Base-by-base conservation (phyloP, 2,329 filamentous ascomycete species). In the Onygena corvina region DNA sequence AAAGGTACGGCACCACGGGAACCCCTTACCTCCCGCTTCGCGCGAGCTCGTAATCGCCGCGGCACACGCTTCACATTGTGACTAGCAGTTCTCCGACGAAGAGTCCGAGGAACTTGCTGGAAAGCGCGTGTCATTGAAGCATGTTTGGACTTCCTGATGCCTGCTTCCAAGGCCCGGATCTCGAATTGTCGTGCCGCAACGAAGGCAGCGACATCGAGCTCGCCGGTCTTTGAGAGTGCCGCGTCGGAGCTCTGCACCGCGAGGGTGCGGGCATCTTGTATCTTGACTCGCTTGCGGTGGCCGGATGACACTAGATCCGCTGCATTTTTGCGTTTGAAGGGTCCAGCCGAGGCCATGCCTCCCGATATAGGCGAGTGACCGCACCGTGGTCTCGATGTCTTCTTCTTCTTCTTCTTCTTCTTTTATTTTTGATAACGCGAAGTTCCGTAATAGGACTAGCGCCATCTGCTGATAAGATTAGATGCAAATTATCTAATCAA, bases 21-120 rank as follows among this genome's bases (percentile, higher is more conserved):
- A 34, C 40, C 9, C 56, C 62, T 40, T 58, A 75, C 72, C 72
- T 83, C 80, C 62, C 73, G 72, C 58, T 72, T 76, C 1, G 87
- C 88, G 56, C 84, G 76, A 33, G 69, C 69, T 50, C 84, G 77
- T 60, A 96, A 68, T 54, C 87, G 73, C 61, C 82, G 83, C 2
- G 92, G 92, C 12, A 98, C 83, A 54, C 84, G 79, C 68, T 90
- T 94, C 30, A 85, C 84, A 75, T 98, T 95, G 68, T 98, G 92
- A 64, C 88, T 94, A 16, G 90, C 92, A 0, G 90, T 94, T 58
- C 92, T 76, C 55, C 92, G 76, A 56, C 92, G 76, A 76, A 98
- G 70, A 46, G 83, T 81, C 57, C 87, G 79, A 1, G 92, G 92
- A 3, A 98, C 84, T 57, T 86, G 79, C 65, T 98, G 92, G 61